These are phyloP conservation scores for Phytophthora tentaculata DNA, from an alignment of 352 stramenopile genomes.

Conservation along the genomic window DNA sequence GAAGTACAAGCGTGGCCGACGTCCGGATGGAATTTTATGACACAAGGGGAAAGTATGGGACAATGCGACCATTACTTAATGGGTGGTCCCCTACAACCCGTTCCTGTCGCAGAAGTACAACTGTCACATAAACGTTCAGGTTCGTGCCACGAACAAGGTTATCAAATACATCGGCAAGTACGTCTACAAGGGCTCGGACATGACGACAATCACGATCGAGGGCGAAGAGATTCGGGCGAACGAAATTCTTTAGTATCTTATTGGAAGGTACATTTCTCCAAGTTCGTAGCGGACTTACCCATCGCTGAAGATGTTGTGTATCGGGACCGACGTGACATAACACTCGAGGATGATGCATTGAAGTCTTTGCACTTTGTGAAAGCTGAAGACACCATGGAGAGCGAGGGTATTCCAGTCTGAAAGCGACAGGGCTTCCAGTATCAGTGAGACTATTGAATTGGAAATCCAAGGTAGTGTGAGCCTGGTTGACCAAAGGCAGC, in stretches of 20 bases:
- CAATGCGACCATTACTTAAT: slow-evolving; percentile 37
- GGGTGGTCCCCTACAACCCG: slow-evolving; percentile 66
- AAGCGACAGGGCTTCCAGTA: too few species aligned
- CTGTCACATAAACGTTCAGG: slow-evolving; percentile 70
- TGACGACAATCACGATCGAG: slow-evolving; percentile 29
- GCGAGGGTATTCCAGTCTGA: too few species aligned
- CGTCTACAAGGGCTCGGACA: too few species aligned
- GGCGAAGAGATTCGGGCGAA: neutral
- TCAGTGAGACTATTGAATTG: too few species aligned
- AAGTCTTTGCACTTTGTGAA: too few species aligned
- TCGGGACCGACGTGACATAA: too few species aligned
- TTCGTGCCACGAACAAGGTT: slow-evolving; percentile 38
- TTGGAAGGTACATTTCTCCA: neutral
- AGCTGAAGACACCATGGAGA: too few species aligned
- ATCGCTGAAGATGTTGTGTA: too few species aligned
- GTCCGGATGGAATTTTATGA: neutral
- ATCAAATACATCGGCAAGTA: slow-evolving; percentile 53
- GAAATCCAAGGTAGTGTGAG: too few species aligned
- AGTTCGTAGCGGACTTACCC: too few species aligned
- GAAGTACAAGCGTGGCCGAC: neutral
- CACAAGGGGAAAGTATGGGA: slow-evolving; percentile 12
- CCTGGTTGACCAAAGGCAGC: too few species aligned
- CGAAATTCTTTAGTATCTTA: neutral
- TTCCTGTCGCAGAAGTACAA: slow-evolving; percentile 57
- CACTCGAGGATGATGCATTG: too few species aligned